Conservation (phyloP, 129 eudicot species). For the Daucus carota region DH1_v3.0 NC_030383.2:16778501-16779000, state of each 20-base stretch:
- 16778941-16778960: constrained; percentile 68
- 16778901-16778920: constrained; percentile 39
- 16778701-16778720: constrained; percentile 41
- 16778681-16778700: constrained; percentile 51
- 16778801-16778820: constrained; percentile 19
- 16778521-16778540: constrained; percentile 50
- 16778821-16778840: neutral
- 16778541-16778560: constrained; percentile 43
- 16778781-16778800: constrained; percentile 6
- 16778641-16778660: constrained; percentile 15
- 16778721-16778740: neutral
- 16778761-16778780: constrained; percentile 1
- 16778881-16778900: constrained; percentile 40
- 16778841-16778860: neutral
- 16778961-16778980: constrained; percentile 97
- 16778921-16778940: constrained; percentile 60
- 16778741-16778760: constrained; percentile 20
- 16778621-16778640: constrained; percentile 33
- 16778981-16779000: constrained; percentile 63
- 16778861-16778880: constrained; percentile 39
- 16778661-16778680: constrained; percentile 46
- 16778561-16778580: constrained; percentile 21
- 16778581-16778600: constrained; percentile 35
- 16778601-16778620: constrained; percentile 66
- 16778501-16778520: constrained; percentile 49